These are phyloP conservation scores for Cercospora sesami DNA, from an alignment of 2,329 filamentous ascomycete genomes.

Conservation along the genomic window DNA sequence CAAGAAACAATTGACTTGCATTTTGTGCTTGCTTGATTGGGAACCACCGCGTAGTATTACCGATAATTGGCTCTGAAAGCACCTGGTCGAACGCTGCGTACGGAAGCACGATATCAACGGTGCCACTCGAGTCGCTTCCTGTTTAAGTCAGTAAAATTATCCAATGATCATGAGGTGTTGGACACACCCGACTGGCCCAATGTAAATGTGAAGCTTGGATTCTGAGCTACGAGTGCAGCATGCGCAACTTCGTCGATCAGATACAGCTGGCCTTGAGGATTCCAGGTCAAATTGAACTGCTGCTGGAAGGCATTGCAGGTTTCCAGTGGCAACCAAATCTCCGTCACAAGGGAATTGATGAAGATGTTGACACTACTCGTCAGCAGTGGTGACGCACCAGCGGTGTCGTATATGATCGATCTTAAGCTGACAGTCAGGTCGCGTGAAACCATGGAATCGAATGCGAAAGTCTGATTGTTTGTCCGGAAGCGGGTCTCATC, in stretches of 20 bases:
- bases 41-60: slow-evolving; percentile 33
- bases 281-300: not conserved
- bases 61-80: slow-evolving; percentile 32
- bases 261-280: slow-evolving; percentile 39
- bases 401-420: slow-evolving; percentile 9
- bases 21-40: slow-evolving; percentile 29
- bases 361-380: slow-evolving; percentile 11
- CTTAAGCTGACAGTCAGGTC: slow-evolving; percentile 30
- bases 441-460: slow-evolving; percentile 29
- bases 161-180: not conserved
- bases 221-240: slow-evolving; percentile 37
- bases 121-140: slow-evolving; percentile 2
- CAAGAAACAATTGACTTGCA: slow-evolving; percentile 31
- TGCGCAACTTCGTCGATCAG: slow-evolving; percentile 40
- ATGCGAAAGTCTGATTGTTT: slow-evolving; percentile 15
- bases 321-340: slow-evolving; percentile 45
- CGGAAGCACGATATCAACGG: slow-evolving; percentile 39
- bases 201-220: slow-evolving; percentile 41
- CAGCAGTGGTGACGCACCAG: slow-evolving; percentile 2
- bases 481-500: slow-evolving; percentile 28
- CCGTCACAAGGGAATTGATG: slow-evolving; percentile 42
- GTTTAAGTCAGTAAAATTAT: not conserved
- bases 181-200: slow-evolving; percentile 26
- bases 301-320: not conserved
- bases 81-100: slow-evolving; percentile 44